Base-by-base conservation (phyloP, 441 rosid genomes). In the Adansonia gregorii region DNA sequence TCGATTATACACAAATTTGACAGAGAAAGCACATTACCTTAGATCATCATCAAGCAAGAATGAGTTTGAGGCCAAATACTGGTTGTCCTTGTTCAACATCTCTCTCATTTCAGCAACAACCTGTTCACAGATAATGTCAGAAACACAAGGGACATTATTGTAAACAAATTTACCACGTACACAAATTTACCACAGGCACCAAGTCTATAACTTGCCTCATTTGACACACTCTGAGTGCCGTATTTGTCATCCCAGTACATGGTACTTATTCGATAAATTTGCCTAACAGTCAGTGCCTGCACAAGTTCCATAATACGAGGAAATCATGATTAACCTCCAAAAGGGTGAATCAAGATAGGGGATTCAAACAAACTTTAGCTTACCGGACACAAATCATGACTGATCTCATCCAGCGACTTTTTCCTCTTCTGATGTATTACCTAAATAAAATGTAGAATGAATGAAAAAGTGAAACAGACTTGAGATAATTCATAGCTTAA, bases 181-280 rank as follows among this genome's bases (percentile, higher is more conserved):
- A 60, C 68, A 76, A 81, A 39, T 31, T 51, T 24, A 41, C 56
- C 52, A 48, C 2, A 49, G 43, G 52, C 7, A 67, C 45, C 8
- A 39, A 69, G 76, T 81, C 55, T 52, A 73, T 76, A 78, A 88
- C 87, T 90, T 82, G 84, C 99, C 90, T 92, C 98, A 80, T 89
- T 93, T 31, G 99, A 96, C 78, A 96, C 98, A 58, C 98, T 96
- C 82, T 93, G 98, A 14, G 99, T 96, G 82, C 98, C 98, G 76
- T 93, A 96, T 86, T 94, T 96, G 78, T 96, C 99, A 79, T 96
- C 99, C 93, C 97, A 96, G 86, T 94, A 96, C 99, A 96, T 96
- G 7, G 99, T 94, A 87, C 98, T 90, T 83, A 96, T 94, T 63
- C 99, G 92, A 83, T 96, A 96, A 76, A 96, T 96, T 88, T 96